Conservation (phyloP, 805 yeast species). For the Saccharomycopsis fibuligera region DNA sequence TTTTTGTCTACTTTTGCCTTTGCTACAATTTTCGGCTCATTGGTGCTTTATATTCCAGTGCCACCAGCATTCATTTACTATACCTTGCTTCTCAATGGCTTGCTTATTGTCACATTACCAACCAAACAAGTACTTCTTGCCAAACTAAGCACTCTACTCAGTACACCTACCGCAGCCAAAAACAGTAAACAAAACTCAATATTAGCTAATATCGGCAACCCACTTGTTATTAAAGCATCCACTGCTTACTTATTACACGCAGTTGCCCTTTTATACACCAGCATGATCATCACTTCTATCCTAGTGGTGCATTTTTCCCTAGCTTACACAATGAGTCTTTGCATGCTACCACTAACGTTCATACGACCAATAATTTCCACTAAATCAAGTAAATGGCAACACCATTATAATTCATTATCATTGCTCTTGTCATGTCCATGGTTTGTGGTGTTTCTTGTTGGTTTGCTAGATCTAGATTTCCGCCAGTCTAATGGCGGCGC, state of each 20-base stretch:
- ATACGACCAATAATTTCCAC: conserved; percentile 27
- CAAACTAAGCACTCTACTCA: not conserved
- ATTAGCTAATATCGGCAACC: conserved; percentile 11
- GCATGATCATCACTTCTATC: conserved; percentile 65
- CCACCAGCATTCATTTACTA: conserved; percentile 46
- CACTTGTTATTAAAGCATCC: conserved; percentile 16
- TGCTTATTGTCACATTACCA: conserved; percentile 41
- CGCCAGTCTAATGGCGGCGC: too few relatives aligned
- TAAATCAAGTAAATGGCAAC: conserved; percentile 14
- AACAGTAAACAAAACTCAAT: not conserved
- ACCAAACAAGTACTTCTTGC: conserved; percentile 19
- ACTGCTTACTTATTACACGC: conserved; percentile 29
- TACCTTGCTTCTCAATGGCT: conserved; percentile 62
- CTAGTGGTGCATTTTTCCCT: conserved; percentile 81
- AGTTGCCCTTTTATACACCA: conserved; percentile 50
- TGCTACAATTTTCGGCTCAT: conserved; percentile 26
- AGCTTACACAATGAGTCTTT: conserved; percentile 62
- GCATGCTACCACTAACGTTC: conserved; percentile 71
- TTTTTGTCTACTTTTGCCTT: conserved; percentile 26
- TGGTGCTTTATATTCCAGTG: conserved; percentile 24
- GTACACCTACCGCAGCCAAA: not conserved
- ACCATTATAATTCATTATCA: conserved; percentile 23
- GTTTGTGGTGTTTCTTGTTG: conserved; percentile 26
- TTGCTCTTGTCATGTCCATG: conserved; percentile 30
- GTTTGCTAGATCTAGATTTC: conserved; percentile 22